Percentiles rank a stretch among this genome's conserved stretches.
Conservation (phyloP, 2,329 filamentous ascomycete genomes). For the Cercospora zeae-maydis region DNA sequence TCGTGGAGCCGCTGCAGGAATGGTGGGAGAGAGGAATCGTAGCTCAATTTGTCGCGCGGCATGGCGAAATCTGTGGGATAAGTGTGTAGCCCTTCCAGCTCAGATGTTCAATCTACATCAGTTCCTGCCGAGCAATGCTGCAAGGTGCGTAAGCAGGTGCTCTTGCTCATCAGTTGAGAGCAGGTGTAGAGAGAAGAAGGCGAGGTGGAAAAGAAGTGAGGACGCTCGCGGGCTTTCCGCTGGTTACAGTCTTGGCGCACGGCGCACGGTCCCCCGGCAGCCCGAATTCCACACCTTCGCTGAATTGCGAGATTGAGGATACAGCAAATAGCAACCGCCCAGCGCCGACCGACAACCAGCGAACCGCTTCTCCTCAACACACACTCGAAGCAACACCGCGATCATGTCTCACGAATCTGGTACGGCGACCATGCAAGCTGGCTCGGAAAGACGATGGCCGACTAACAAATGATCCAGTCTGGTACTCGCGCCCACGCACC, state of each 20-base stretch:
- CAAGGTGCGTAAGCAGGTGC: neutral
- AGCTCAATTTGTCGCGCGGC: conserved; percentile 62
- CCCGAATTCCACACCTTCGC: conserved; percentile 8
- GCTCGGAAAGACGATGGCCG: neutral
- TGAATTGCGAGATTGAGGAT: neutral
- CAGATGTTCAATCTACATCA: neutral
- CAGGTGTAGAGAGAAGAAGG: neutral
- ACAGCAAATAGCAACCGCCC: conserved; percentile 5
- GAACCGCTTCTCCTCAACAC: conserved; percentile 9
- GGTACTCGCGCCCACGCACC: conserved; percentile 95
- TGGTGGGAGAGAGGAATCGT: conserved; percentile 54
- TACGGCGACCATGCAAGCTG: conserved; percentile 5
- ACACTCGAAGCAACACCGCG: conserved; percentile 39
- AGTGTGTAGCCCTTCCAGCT: neutral
- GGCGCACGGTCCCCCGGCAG: neutral
- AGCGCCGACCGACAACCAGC: conserved; percentile 14
- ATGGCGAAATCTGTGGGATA: conserved; percentile 13
- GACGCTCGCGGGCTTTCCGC: neutral
- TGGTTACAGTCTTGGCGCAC: neutral
- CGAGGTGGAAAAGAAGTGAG: neutral
- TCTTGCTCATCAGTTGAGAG: neutral
- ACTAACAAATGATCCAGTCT: conserved; percentile 55
- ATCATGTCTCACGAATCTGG: conserved; percentile 82
- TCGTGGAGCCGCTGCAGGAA: conserved; percentile 48
- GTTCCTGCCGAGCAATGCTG: neutral